phyloP scores from a whole-genome alignment of 805 yeast species.

The Wickerhamomyces pijperi region DNA sequence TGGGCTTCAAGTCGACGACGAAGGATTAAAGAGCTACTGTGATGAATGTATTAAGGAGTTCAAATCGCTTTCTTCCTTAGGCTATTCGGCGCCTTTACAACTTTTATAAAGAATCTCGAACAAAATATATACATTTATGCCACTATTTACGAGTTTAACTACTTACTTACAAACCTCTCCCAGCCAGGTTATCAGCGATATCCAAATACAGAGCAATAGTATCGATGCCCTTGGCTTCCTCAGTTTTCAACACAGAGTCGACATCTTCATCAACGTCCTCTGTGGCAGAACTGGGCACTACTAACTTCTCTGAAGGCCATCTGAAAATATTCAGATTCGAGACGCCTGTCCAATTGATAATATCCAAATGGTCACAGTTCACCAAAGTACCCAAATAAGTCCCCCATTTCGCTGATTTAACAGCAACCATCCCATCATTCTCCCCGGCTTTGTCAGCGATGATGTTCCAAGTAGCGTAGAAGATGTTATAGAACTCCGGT shows the following conservation, averaged over 20 bases:
- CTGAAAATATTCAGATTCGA: constrained; percentile 22
- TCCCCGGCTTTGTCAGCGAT: constrained; percentile 38
- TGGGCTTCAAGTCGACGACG: constrained; percentile 20
- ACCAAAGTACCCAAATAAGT: constrained; percentile 66
- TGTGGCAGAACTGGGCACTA: too few species aligned
- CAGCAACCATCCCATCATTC: constrained; percentile 83
- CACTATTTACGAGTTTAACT: too few species aligned
- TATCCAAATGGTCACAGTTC: constrained; percentile 74
- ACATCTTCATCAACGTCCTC: constrained; percentile 9
- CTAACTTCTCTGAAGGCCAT: not conserved
- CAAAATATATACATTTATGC: too few species aligned
- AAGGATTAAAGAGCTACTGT: constrained; percentile 22
- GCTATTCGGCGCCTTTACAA: not conserved
- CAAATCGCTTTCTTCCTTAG: constrained; percentile 9
- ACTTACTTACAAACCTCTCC: constrained; percentile 36
- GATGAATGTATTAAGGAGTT: constrained; percentile 22
- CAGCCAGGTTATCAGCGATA: constrained; percentile 53
- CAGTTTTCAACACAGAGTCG: too few species aligned
- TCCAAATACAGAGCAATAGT: constrained; percentile 58
- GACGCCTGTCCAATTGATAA: constrained; percentile 71
- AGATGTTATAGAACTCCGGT: constrained; percentile 54
- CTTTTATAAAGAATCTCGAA: constrained; percentile 1
- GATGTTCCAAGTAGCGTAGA: constrained; percentile 53
- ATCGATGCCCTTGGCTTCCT: constrained; percentile 29
- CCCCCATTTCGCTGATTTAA: constrained; percentile 76